A percentile compares a stretch with the other conserved stretches of the same genome.
phyloP scores from a whole-genome alignment of 2,329 filamentous ascomycete species.

The Davidsoniella neocaledoniae region DNA sequence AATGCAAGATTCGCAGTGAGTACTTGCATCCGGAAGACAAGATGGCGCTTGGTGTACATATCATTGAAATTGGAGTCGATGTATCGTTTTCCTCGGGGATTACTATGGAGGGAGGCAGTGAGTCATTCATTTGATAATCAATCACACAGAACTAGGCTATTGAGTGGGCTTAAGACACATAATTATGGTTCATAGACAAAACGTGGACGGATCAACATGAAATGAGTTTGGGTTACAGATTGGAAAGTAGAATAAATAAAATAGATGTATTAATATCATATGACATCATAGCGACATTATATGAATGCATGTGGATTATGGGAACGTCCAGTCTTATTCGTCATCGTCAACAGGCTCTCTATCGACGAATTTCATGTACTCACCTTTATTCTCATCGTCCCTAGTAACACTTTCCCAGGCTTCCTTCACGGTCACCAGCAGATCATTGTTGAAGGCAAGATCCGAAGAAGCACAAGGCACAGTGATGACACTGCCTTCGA shows the following conservation, averaged over 20 bases:
- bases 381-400: slow-evolving; percentile 24
- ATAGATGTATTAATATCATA: not conserved
- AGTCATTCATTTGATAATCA: too few relatives aligned
- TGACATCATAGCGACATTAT: not conserved
- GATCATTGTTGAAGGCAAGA: slow-evolving; percentile 56
- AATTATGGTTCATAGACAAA: not conserved
- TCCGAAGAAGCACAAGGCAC: slow-evolving; percentile 45
- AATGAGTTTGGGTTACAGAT: not conserved
- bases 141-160: too few relatives aligned
- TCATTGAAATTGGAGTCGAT: slow-evolving; percentile 10
- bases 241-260: not conserved
- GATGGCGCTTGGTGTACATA: slow-evolving; percentile 4
- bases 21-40: slow-evolving; percentile 18
- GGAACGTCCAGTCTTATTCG: slow-evolving; percentile 32
- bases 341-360: slow-evolving; percentile 46
- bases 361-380: slow-evolving; percentile 68
- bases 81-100: too few relatives aligned
- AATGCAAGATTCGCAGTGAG: slow-evolving; percentile 35
- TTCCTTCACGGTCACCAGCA: slow-evolving; percentile 47
- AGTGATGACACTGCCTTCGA: slow-evolving; percentile 29
- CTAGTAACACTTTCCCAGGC: slow-evolving; percentile 53
- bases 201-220: not conserved
- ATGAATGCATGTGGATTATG: not conserved
- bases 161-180: too few relatives aligned
- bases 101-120: too few relatives aligned